Percentiles rank a stretch among this genome's conserved stretches.
phyloP scores from a whole-genome alignment of 495 filamentous ascomycete genomes.

The Aspergillus funiculosus region DNA sequence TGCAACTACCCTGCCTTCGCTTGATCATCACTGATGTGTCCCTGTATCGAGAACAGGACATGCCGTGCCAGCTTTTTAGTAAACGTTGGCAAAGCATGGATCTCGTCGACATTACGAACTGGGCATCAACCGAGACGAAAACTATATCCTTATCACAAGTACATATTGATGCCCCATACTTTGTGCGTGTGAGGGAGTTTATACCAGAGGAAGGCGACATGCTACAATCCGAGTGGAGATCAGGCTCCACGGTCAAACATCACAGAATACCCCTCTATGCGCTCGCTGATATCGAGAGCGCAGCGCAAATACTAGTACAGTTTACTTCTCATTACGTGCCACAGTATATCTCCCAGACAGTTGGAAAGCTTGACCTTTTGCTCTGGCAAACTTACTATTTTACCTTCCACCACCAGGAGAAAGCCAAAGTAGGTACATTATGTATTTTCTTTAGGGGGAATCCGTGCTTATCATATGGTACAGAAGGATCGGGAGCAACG shows the following conservation, averaged over 20 bases:
- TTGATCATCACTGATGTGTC: constrained; percentile 13
- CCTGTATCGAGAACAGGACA: constrained; percentile 11
- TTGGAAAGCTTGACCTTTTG: constrained; percentile 7
- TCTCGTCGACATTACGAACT: constrained; percentile 11
- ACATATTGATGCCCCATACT: constrained; percentile 7
- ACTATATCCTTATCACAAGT: constrained; percentile 10
- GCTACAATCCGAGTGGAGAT: constrained; percentile 9
- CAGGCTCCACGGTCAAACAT: neutral
- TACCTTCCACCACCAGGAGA: constrained; percentile 9
- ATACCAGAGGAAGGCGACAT: constrained; percentile 9
- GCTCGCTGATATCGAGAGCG: constrained; percentile 7
- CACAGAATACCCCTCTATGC: constrained; percentile 9
- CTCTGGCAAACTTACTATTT: constrained; percentile 13
- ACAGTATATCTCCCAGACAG: constrained; percentile 6
- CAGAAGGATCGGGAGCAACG: constrained; percentile 7
- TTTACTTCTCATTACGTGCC: constrained; percentile 8
- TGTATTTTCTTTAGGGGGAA: neutral
- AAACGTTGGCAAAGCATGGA: constrained; percentile 14
- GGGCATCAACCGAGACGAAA: constrained; percentile 10
- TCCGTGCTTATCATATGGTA: constrained; percentile 1
- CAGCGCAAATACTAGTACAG: constrained; percentile 1
- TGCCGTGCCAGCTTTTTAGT: constrained; percentile 13
- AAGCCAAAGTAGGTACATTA: constrained; percentile 12
- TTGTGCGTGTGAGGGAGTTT: constrained; percentile 9
- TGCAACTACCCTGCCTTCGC: constrained; percentile 9